Conservation (phyloP, 2,329 filamentous ascomycete species). For the Catunica adiposa region DNA sequence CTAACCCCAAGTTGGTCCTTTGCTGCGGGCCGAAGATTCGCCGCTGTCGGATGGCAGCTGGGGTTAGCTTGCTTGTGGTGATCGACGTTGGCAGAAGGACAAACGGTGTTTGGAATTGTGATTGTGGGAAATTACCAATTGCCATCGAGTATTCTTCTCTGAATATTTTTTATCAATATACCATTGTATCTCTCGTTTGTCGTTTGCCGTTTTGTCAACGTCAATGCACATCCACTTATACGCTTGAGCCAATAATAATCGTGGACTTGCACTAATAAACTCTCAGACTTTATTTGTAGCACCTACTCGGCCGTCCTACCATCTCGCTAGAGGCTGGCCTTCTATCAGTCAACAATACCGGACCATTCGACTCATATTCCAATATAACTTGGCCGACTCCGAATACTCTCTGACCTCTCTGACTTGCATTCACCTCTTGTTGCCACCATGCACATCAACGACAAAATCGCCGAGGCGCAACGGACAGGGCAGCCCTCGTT, state of each 20-base stretch:
- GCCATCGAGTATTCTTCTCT: no score
- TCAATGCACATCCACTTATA: no score
- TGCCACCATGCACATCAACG: conserved; percentile 73
- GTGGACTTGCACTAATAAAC: not conserved
- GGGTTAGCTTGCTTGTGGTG: not conserved
- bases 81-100: not conserved
- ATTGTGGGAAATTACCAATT: no score
- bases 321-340: not conserved
- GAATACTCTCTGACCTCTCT: not conserved
- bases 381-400: not conserved
- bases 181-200: no score
- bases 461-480: conserved; percentile 74
- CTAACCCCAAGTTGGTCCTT: not conserved
- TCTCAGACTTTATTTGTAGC: not conserved
- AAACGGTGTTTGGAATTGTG: no score
- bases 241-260: no score
- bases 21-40: not conserved
- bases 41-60: not conserved
- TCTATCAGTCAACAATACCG: not conserved
- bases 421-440: conserved; percentile 10
- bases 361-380: not conserved
- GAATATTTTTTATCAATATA: no score
- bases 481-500: conserved; percentile 69
- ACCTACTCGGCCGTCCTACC: not conserved
- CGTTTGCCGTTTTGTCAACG: no score